Evolutionary conservation across 345 rosid genomes (phyloP), one percentile per base, ranked within the genome.

Genomic region (Anastatica hierochuntica): DNA sequence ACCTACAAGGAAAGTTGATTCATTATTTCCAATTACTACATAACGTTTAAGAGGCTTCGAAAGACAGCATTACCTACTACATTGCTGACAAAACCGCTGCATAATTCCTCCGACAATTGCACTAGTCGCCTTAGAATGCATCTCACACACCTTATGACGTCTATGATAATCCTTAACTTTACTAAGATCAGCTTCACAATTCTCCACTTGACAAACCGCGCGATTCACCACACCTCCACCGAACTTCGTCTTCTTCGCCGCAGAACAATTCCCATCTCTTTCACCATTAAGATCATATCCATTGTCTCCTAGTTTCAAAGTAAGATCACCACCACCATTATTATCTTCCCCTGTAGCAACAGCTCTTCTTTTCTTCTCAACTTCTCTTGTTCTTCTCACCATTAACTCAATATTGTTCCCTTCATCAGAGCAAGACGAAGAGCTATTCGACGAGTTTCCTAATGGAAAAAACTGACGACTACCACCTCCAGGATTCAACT

Each of bases 21-120:
- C 5, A 2, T 6, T 29, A 3, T 8, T 3, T 13, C 1, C 1
- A 17, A 43, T 10, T 17, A 6, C 18, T 24, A 0, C 15, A 31
- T 33, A 4, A 60, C 58, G 16, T 10, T 34, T 46, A 13, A 21
- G 20, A 31, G 39, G 47, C 49, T 37, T 30, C 5, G 18, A 36
- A 23, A 23, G 53, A 7, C 31, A 3, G 27, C 78, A 71, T 74
- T n/a, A 94, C 99, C 97, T 76, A 69, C 99, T 94, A 58, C 99
- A 94, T 77, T 94, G 99, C 76, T 94, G 99, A 76, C 99, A 94
- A 62, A 94, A 94, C 23, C 99, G 86, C 81, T 94, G 99, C 97
- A 94, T 76, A 16, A 74, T 75, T 51, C 75, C 81, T 53, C 92
- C 95, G 14, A 94, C 97, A 16, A 83, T 76, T 0, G 99, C 97